These are phyloP conservation scores for Caryopteris hybrid DNA, from an alignment of 305 asterid species.

Conservation along the genomic window DNA sequence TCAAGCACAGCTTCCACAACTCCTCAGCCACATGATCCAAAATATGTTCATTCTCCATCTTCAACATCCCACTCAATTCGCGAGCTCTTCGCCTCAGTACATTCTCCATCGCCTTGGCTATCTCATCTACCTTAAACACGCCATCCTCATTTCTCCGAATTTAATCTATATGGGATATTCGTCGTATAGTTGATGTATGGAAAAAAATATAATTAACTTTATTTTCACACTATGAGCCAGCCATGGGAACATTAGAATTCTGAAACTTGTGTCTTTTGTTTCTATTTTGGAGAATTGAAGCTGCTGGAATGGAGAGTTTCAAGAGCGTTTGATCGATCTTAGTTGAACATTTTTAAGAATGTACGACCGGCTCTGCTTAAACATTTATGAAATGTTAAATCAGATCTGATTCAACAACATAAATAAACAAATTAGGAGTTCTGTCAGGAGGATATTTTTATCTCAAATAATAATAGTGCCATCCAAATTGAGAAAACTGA, in stretches of 20 bases:
- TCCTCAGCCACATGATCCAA: slow-evolving; percentile 22
- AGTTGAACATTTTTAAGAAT: no score
- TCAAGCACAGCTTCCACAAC: no score
- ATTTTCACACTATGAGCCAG: slow-evolving; percentile 36
- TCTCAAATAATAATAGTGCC: no score
- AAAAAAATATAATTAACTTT: no score
- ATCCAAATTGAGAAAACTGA: no score
- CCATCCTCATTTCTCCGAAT: slow-evolving; percentile 2
- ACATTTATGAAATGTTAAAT: no score
- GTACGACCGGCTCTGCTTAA: no score
- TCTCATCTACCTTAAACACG: slow-evolving; percentile 17
- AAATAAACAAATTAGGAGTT: no score
- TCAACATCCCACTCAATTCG: slow-evolving; percentile 23
- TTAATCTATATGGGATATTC: slow-evolving; percentile 25
- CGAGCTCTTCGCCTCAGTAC: slow-evolving; percentile 25
- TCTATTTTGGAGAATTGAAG: not conserved
- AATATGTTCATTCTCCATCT: slow-evolving; percentile 21
- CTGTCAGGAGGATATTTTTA: no score
- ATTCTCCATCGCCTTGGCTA: slow-evolving; percentile 16
- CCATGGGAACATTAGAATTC: slow-evolving; percentile 40
- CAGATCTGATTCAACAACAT: no score
- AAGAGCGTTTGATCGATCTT: no score
- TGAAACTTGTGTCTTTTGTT: not conserved
- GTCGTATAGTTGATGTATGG: slow-evolving; percentile 24
- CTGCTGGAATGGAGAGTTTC: not conserved